Percentiles rank a stretch among this genome's conserved stretches.
Conservation (phyloP, 2,329 filamentous ascomycete species). For the Colletotrichum sp. region DNA sequence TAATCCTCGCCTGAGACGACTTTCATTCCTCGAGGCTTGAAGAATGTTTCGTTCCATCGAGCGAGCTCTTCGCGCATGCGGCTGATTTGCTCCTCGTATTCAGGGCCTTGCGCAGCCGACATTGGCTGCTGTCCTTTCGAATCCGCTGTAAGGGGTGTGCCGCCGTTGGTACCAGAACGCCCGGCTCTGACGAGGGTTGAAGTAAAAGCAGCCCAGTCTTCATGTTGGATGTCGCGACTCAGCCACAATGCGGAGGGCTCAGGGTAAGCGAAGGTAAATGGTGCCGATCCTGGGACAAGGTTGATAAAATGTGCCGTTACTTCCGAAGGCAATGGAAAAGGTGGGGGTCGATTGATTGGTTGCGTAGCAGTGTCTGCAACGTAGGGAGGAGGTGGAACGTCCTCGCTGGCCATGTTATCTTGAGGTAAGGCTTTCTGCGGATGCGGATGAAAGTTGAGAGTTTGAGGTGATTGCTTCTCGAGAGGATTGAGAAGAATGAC, state of each 20-base stretch:
- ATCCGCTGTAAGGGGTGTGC: neutral
- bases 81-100: neutral
- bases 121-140: neutral
- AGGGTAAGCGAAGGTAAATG: neutral
- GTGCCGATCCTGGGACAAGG: neutral
- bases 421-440: neutral
- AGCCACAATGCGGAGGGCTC: neutral
- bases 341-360: neutral
- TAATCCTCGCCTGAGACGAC: neutral
- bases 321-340: neutral
- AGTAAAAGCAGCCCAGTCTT: neutral
- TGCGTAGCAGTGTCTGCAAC: neutral
- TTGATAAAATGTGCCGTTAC: neutral
- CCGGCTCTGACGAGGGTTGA: neutral
- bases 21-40: neutral
- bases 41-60: neutral
- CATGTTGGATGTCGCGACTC: neutral
- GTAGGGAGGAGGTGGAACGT: neutral
- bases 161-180: neutral
- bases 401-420: rapidly evolving
- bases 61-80: neutral
- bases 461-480: neutral
- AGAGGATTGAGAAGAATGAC: neutral
- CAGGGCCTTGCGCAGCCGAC: neutral
- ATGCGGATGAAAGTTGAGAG: neutral